These are phyloP conservation scores for Kwoniella bestiolae DNA, from an alignment of 768 basidiomycete species.

Conservation along the genomic window DNA sequence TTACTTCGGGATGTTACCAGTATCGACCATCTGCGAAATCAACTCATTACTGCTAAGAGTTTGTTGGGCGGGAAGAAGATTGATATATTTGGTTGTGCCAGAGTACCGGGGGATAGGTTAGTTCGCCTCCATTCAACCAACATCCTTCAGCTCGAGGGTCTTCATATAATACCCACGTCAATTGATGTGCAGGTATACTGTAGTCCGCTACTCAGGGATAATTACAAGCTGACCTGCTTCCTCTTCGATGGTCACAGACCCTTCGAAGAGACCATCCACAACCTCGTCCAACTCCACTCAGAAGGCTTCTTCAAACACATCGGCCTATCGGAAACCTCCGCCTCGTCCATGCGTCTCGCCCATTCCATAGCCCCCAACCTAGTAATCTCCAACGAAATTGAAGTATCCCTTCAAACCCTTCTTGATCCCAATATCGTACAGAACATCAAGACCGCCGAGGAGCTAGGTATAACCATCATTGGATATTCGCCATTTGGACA, in stretches of 20 bases:
- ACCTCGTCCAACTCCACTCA: conserved; percentile 60
- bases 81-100: conserved; percentile 62
- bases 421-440: conserved; percentile 64
- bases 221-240: too few species aligned
- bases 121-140: not conserved
- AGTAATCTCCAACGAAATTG: conserved; percentile 66
- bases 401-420: conserved; percentile 62
- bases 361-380: conserved; percentile 59
- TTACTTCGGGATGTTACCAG: too few species aligned
- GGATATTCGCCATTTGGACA: conserved; percentile 8
- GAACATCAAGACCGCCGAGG: conserved; percentile 11
- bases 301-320: conserved; percentile 63
- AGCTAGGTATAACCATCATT: not conserved
- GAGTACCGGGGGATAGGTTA: conserved; percentile 23
- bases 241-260: too few species aligned
- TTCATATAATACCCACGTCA: too few species aligned
- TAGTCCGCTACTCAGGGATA: too few species aligned
- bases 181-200: too few species aligned
- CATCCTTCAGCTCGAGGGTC: too few species aligned
- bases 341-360: conserved; percentile 60
- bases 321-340: conserved; percentile 21
- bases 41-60: conserved; percentile 60
- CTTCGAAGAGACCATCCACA: conserved; percentile 61
- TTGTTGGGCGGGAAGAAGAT: conserved; percentile 62
- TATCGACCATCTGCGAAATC: conserved; percentile 61